These are phyloP conservation scores for Sporothrix globosa DNA, from an alignment of 2,329 filamentous ascomycete genomes.

Conservation along the genomic window DNA sequence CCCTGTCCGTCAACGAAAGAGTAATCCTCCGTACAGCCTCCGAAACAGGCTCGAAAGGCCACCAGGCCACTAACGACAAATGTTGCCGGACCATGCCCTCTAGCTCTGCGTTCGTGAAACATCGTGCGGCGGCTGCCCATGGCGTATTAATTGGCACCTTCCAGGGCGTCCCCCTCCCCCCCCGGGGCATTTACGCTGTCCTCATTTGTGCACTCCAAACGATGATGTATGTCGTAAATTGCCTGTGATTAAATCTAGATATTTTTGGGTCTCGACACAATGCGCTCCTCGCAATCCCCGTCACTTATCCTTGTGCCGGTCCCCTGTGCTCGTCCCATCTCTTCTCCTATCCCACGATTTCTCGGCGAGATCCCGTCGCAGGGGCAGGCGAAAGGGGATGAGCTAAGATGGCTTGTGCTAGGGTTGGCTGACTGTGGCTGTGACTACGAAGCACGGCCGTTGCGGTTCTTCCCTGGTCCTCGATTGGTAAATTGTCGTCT, in stretches of 20 bases:
- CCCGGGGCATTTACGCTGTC: background rate
- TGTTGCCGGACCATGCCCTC: constrained; percentile 8
- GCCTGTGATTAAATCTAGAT: background rate
- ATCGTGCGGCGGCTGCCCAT: constrained; percentile 11
- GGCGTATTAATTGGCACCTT: background rate
- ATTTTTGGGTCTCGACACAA: background rate
- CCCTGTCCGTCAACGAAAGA: background rate
- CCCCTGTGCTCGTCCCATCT: constrained; percentile 11
- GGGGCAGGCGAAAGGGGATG: background rate
- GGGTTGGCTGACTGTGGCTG: background rate
- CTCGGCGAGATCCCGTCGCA: constrained; percentile 1
- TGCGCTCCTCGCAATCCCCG: background rate
- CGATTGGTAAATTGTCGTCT: background rate
- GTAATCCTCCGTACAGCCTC: no score
- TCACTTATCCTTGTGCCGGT: background rate
- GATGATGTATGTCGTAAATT: background rate
- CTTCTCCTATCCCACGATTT: background rate
- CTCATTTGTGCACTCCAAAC: no score
- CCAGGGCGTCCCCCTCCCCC: background rate
- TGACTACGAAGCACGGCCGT: background rate
- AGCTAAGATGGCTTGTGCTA: background rate
- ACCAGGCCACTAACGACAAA: constrained; percentile 1
- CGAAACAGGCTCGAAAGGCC: background rate
- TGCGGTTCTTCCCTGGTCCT: background rate
- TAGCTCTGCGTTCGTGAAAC: constrained; percentile 24